Conservation (phyloP, 2,329 filamentous ascomycete species). For the Exserohilum turcica region DNA sequence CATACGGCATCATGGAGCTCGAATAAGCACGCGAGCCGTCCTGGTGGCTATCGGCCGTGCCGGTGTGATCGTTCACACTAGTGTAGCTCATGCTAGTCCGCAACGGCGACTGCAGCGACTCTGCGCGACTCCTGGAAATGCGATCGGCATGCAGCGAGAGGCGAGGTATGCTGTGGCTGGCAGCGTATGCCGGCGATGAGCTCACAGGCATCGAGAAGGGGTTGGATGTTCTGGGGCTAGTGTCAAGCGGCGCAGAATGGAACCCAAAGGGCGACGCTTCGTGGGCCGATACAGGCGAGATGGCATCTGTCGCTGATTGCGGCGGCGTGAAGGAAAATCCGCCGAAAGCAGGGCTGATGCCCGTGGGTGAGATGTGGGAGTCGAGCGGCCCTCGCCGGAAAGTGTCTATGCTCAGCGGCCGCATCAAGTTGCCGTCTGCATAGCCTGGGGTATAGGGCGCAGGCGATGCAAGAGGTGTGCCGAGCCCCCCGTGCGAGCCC, state of each 20-base stretch:
- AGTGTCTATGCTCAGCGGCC: slow-evolving; percentile 71
- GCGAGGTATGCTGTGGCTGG: slow-evolving; percentile 50
- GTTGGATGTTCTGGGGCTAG: slow-evolving; percentile 46
- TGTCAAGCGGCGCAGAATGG: slow-evolving; percentile 41
- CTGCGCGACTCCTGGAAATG: slow-evolving; percentile 48
- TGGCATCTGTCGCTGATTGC: slow-evolving; percentile 55
- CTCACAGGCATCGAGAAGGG: slow-evolving; percentile 47
- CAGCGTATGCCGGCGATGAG: slow-evolving; percentile 41
- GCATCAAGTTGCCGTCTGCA: slow-evolving; percentile 65
- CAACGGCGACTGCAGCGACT: slow-evolving; percentile 52
- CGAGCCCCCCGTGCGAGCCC: slow-evolving; percentile 50
- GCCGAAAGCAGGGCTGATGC: slow-evolving; percentile 70
- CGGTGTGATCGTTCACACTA: slow-evolving; percentile 33
- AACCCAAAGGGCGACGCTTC: slow-evolving; percentile 50
- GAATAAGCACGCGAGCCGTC: slow-evolving; percentile 37
- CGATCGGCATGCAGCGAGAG: slow-evolving; percentile 52
- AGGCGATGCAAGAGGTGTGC: slow-evolving; percentile 56
- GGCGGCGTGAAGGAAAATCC: slow-evolving; percentile 67
- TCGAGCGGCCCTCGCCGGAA: slow-evolving; percentile 67
- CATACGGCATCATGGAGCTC: slow-evolving; percentile 47
- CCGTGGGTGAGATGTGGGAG: slow-evolving; percentile 70
- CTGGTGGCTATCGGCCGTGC: slow-evolving; percentile 29
- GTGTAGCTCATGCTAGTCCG: slow-evolving; percentile 55
- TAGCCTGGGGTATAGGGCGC: slow-evolving; percentile 48
- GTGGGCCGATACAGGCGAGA: slow-evolving; percentile 53